Conservation (phyloP, 495 filamentous ascomycete species). For the Aspergillus leporis region DNA sequence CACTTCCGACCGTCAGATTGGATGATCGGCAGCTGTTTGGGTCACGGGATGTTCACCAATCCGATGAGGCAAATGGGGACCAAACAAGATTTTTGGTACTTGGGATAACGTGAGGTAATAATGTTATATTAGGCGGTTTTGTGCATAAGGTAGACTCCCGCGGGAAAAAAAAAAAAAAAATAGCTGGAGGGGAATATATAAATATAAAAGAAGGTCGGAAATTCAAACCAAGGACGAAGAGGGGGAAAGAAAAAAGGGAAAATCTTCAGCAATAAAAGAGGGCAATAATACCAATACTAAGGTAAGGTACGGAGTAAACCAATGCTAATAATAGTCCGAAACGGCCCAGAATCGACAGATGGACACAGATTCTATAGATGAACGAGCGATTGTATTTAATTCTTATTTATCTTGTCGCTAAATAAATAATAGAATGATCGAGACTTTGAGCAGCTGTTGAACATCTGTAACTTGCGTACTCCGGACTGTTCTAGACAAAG, state of each 20-base stretch:
- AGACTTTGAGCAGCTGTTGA: not conserved
- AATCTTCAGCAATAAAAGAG: not conserved
- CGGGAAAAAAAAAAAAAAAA: slow-evolving; percentile 3
- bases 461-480: not conserved
- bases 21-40: slow-evolving; percentile 6
- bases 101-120: not conserved
- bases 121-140: not conserved
- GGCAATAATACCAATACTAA: slow-evolving; percentile 7
- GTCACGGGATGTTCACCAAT: slow-evolving; percentile 5
- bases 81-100: not conserved
- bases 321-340: slow-evolving; percentile 1
- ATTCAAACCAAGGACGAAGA: not conserved
- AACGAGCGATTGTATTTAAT: not conserved
- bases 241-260: slow-evolving; percentile 1
- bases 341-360: not conserved
- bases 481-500: not conserved
- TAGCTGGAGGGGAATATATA: not conserved
- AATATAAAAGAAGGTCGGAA: slow-evolving; percentile 1
- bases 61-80: not conserved
- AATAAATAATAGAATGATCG: slow-evolving; percentile 5
- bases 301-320: slow-evolving; percentile 2
- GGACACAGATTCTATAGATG: not conserved
- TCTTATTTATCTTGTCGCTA: not conserved
- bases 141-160: not conserved
- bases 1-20: slow-evolving; percentile 6